These are phyloP conservation scores for Candida smagusa DNA, from an alignment of 1,139 yeast species.

Conservation along the genomic window DNA sequence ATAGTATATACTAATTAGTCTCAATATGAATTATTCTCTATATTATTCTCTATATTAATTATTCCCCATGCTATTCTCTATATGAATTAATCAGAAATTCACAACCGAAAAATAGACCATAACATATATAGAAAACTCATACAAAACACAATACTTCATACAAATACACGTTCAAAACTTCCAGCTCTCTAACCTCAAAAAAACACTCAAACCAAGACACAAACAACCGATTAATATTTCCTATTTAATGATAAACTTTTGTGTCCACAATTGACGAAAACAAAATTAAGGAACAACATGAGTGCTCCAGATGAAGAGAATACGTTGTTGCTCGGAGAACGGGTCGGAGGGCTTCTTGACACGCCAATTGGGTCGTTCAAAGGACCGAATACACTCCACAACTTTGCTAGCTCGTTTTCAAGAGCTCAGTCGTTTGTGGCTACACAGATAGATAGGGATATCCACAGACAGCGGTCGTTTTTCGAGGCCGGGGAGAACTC, in stretches of 20 bases:
- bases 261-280: neutral
- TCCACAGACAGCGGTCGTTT: conserved; percentile 42
- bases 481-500: conserved; percentile 21
- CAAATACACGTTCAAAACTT: too few species aligned
- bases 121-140: too few species aligned
- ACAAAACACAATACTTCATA: too few species aligned
- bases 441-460: conserved; percentile 41
- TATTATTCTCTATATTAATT: too few species aligned
- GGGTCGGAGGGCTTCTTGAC: conserved; percentile 27
- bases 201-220: too few species aligned
- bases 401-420: conserved; percentile 47
- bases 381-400: conserved; percentile 46
- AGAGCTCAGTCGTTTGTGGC: conserved; percentile 49
- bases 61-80: too few species aligned
- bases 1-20: too few species aligned
- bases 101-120: too few species aligned
- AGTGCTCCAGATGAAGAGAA: conserved; percentile 13
- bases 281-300: conserved; percentile 1
- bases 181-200: too few species aligned
- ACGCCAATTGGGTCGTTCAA: conserved; percentile 45
- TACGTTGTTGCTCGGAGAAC: conserved; percentile 8
- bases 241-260: neutral
- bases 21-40: too few species aligned
- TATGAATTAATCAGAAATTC: too few species aligned
- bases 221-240: too few species aligned